A percentile compares a stretch with the other conserved stretches of the same genome.
Conservation (phyloP, 192 early-diverging fungal genomes). For the Allomyces macrogynus region DNA sequence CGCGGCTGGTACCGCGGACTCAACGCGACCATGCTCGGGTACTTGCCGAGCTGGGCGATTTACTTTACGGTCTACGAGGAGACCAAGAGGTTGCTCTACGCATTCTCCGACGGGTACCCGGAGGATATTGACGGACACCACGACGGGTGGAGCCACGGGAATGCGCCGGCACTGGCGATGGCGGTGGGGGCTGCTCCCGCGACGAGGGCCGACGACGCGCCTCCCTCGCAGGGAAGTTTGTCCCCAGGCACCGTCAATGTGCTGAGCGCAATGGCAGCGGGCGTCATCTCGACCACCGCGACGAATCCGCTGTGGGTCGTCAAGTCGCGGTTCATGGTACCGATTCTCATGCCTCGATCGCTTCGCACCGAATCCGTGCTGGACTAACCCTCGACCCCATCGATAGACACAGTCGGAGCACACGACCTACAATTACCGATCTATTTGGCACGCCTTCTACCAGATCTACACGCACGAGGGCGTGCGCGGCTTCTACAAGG, state of each 20-base stretch:
- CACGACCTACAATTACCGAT: slow-evolving; percentile 61
- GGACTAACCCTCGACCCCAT: background rate
- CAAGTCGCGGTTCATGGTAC: slow-evolving; percentile 71
- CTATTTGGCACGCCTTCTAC: slow-evolving; percentile 56
- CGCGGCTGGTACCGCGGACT: slow-evolving; percentile 79
- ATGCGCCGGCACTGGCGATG: background rate
- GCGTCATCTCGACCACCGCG: slow-evolving; percentile 46
- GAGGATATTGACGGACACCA: too few species aligned
- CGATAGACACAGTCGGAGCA: slow-evolving; percentile 47
- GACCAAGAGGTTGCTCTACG: slow-evolving; percentile 28
- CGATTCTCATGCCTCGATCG: background rate
- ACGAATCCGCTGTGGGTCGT: slow-evolving; percentile 89
- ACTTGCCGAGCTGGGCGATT: slow-evolving; percentile 76
- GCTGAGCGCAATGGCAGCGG: slow-evolving; percentile 68
- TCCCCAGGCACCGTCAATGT: slow-evolving; percentile 20
- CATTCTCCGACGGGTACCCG: background rate
- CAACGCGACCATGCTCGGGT: slow-evolving; percentile 66
- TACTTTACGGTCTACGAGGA: slow-evolving; percentile 82
- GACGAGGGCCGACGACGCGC: background rate
- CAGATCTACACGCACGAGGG: slow-evolving; percentile 63
- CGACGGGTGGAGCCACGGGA: background rate
- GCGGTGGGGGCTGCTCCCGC: background rate
- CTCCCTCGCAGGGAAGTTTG: background rate
- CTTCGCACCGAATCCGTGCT: too few species aligned
- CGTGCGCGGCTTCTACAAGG: slow-evolving; percentile 69